Evolutionary conservation across 2,329 filamentous ascomycete species (phyloP).

Genomic region (Phialocephala subalpina): DNA sequence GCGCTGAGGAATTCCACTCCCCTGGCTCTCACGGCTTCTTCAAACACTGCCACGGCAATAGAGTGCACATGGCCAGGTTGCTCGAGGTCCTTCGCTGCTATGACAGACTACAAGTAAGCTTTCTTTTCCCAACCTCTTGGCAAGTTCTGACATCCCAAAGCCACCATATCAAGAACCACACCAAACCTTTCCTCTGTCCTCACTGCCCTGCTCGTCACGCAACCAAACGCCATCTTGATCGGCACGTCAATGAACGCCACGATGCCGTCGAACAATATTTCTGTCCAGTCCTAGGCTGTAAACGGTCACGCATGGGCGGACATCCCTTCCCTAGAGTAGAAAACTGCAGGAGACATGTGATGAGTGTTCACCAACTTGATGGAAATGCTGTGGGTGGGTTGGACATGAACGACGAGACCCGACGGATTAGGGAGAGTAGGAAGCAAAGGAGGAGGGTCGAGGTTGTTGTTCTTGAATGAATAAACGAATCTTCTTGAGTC

Average conservation of each 20-base stretch:
- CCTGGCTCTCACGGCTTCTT: too few species aligned
- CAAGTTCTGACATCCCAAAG: neutral
- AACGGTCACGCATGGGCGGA: neutral
- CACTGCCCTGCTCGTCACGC: constrained; percentile 9
- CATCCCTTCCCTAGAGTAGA: neutral
- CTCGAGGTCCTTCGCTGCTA: neutral
- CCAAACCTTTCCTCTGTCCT: constrained; percentile 7
- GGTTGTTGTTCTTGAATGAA: too few species aligned
- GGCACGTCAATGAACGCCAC: constrained; percentile 16
- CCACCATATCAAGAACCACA: constrained; percentile 12
- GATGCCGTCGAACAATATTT: constrained; percentile 1
- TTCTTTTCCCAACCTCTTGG: neutral
- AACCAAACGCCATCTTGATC: constrained; percentile 13
- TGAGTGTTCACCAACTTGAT: neutral
- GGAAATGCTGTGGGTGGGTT: neutral
- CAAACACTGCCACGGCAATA: neutral
- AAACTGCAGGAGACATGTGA: constrained; percentile 2
- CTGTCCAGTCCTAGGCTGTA: neutral
- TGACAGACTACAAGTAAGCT: constrained; percentile 7
- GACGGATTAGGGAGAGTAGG: neutral
- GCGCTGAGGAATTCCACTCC: too few species aligned
- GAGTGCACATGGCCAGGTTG: constrained; percentile 5
- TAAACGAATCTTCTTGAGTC: too few species aligned
- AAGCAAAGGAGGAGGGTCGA: neutral
- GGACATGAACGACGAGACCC: neutral